Evolutionary conservation across 139 green algal genomes (phyloP), one percentile per base, ranked within the genome.

Genomic region (Coelastrella sp.): DNA sequence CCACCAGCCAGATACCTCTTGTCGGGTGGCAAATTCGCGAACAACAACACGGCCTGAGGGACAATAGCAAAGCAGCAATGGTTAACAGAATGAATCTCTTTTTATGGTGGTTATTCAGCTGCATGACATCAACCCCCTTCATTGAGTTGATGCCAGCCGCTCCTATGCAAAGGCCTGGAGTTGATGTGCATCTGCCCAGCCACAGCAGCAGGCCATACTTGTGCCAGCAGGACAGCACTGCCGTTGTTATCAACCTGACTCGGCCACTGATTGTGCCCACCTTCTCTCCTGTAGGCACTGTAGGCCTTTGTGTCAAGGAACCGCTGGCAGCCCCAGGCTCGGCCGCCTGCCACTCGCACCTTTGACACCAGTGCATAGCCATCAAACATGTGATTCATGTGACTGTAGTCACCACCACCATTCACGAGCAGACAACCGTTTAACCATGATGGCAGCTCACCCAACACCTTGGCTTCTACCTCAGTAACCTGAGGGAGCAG

Each of bases 321-420:
- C 8, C 87, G 87, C 92, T 95, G 91, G 84, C 70, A 59, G 78
- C 91, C 58, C 68, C 81, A 60, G 7, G 93, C 57, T 8, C 35
- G 68, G 66, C 88, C 93, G 7, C 91, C 91, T 10, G 85, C 4
- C 27, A 97, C 80, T 7, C 91, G 49, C 20, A 97, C 91, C 78
- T 95, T 94, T 63, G 81, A 57, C 35, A 98, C 73, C 83, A 95
- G 91, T 49, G 86, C 95, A 80, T 95, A 97, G 9, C 96, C 96
- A 25, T 98, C 96, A 91, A 98, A 98, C 91, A 98, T 82, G 90
- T 98, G 96, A 25, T 93, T 81, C 93, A 94, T 93, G 19, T 80
- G 81, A 4, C 65, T 78, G 87, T 94, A 94, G 56, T 94, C 88
- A 0, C 94, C 95, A 6, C 93, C 92, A 22, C 95, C 95, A 75